Evolutionary conservation across 2,329 filamentous ascomycete species (phyloP).

Genomic region (Neofusicoccum laricinum): DNA sequence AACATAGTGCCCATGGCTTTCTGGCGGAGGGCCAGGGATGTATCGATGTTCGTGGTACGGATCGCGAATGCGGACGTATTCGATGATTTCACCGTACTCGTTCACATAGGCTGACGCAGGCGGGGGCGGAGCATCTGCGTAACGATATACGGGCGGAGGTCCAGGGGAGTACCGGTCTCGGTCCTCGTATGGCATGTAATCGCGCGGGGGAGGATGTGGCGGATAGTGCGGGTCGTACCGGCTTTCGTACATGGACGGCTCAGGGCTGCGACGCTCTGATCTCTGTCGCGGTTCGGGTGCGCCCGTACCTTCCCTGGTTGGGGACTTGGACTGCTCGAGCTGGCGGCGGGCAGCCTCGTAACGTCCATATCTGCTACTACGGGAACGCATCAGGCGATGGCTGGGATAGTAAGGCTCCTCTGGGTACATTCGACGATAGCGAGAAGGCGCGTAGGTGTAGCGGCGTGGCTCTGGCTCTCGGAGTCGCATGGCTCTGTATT

Average conservation of each 20-base stretch:
- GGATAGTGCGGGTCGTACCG: background rate
- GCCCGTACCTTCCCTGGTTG: conserved; percentile 4
- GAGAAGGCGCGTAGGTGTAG: conserved; percentile 10
- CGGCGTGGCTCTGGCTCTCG: conserved; percentile 7
- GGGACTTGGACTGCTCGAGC: conserved; percentile 14
- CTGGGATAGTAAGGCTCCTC: conserved; percentile 1
- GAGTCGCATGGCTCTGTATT: background rate
- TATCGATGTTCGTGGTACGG: conserved; percentile 7
- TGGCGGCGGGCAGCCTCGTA: conserved; percentile 15
- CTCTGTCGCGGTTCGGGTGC: conserved; percentile 2
- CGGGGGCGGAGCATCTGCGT: background rate
- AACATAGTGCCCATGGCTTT: background rate
- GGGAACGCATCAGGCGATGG: conserved; percentile 3
- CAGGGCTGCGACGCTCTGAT: background rate
- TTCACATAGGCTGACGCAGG: conserved; percentile 10
- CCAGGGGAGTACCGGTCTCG: conserved; percentile 8
- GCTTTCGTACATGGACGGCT: background rate
- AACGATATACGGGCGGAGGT: conserved; percentile 12
- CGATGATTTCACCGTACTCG: conserved; percentile 15
- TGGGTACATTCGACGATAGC: conserved; percentile 12
- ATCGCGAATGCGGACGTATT: conserved; percentile 15
- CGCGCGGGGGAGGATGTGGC: background rate
- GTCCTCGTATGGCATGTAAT: conserved; percentile 9
- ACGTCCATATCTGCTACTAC: conserved; percentile 9
- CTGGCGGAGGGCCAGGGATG: background rate